Base-by-base conservation (phyloP, 495 filamentous ascomycete genomes). In the Penicillium samsonianum region DNA sequence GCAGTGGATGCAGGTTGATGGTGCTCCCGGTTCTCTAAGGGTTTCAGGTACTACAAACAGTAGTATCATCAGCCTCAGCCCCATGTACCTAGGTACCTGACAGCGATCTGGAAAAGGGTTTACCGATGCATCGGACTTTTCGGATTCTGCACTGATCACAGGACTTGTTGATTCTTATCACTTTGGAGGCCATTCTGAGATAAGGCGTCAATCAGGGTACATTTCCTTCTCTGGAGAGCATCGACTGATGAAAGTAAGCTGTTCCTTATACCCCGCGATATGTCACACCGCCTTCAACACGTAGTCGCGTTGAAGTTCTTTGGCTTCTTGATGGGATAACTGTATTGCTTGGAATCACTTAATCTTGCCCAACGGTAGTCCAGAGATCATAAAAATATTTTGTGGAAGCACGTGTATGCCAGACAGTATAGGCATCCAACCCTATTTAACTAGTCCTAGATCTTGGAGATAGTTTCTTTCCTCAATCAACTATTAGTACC, bases 81-180 rank as follows among this genome's bases (percentile, higher is more conserved):
- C 33, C 33, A 35, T 9, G 33, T 35, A 35, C 33, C n/a, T n/a
- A n/a, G n/a, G n/a, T n/a, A n/a, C n/a, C 33, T 37, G 11, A 7
- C 16, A 37, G 33, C 33, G 12, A 37, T 3, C 33, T 37, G 33
- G 7, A 37, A 37, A 7, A 1, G 5, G 33, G 7, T 37, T 37
- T 49, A 49, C 46, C 23, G 19, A 49, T 49, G 46, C 46, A 33
- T 49, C 46, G 4, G 23, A 49, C 46, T 49, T 49, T 49, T 49
- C 46, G 11, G 46, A 31, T 17, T n/a, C 26, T 22, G 46, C 46
- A 49, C 26, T 49, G 46, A 19, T 33, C 46, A 49, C 46, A 49
- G 46, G 46, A 49, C 23, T 49, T 22, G 26, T 31, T 49, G 23
- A 49, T 22, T 49, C 26, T 25, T 20, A 45, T 45, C 19, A 45